Evolutionary conservation across 106 monocot genomes (phyloP), one percentile per base, ranked within the genome.

Genomic region (Ottelia alismoides): DNA sequence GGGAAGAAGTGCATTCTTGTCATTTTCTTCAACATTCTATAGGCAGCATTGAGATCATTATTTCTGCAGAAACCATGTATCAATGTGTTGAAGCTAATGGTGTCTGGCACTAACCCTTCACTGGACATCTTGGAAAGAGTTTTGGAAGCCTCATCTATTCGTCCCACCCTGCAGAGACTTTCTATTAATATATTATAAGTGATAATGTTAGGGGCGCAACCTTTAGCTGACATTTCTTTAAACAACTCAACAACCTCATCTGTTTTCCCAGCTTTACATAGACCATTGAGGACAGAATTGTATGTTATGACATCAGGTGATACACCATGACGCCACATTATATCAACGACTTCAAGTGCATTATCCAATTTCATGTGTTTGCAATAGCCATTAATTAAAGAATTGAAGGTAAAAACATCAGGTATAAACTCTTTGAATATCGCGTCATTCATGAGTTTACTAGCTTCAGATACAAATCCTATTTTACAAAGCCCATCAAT

Each of bases 131-230:
- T 96, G 45, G 52, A 19, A 47, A 96, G 31, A 18, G 81, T 54
- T 5, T 68, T 64, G 26, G 63, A 78, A 27, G 94, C 88, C 30
- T 96, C 88, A 26, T 71, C 70, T 17, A 79, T 29, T 52, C 57
- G 72, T 1, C 58, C 63, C 14, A 61, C 65, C 57, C 70, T 84
- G 73, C 88, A 96, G 12, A 96, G 76, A 31, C 63, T 78, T 31
- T 96, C 84, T 55, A 88, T 88, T 19, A 96, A 46, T 63, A 88
- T 88, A 57, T 88, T 88, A 66, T 88, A 96, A 17, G 94, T 81
- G 47, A 96, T 76, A 45, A 83, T 49, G 60, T 88, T 96, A 27
- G 88, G 88, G 30, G 3, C 29, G 49, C 84, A 84, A n/a, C 88
- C 94, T 40, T 66, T 81, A 22, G 63, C 28, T 23, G 64, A 62